These are phyloP conservation scores for Sanghuangporus weigelae DNA, from an alignment of 1,284 basidiomycete species.

Conservation along the genomic window DNA sequence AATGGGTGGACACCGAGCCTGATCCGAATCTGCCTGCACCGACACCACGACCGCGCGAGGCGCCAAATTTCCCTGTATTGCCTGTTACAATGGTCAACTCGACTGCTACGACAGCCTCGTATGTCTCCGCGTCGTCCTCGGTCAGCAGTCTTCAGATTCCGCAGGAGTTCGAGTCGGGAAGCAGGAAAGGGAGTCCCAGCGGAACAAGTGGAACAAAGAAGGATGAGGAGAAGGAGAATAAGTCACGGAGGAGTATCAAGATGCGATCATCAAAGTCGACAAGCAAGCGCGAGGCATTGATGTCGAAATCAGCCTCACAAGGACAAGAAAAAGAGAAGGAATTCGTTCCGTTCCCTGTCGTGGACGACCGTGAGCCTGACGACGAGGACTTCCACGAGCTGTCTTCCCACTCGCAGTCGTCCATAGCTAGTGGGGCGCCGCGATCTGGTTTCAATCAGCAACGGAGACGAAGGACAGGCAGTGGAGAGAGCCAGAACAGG, in stretches of 20 bases:
- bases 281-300: background rate
- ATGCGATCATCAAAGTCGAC: conserved; percentile 7
- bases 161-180: background rate
- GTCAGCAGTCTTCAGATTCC: conserved; percentile 8
- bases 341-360: conserved; percentile 18
- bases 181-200: conserved; percentile 7
- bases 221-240: conserved; percentile 5
- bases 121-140: conserved; percentile 15
- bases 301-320: background rate
- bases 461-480: conserved; percentile 11
- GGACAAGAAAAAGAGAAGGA: background rate
- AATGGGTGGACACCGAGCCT: conserved; percentile 52
- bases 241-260: background rate
- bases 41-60: conserved; percentile 24
- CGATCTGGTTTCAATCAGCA: background rate
- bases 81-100: conserved; percentile 10
- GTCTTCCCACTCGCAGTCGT: conserved; percentile 17
- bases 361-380: conserved; percentile 21
- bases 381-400: conserved; percentile 19
- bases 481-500: background rate
- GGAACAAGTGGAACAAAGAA: background rate
- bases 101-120: conserved; percentile 15
- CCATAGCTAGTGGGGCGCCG: background rate
- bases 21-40: conserved; percentile 30
- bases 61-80: conserved; percentile 22